phyloP scores from a whole-genome alignment of 1,284 basidiomycete species.

The Pseudozyma sp. region DNA sequence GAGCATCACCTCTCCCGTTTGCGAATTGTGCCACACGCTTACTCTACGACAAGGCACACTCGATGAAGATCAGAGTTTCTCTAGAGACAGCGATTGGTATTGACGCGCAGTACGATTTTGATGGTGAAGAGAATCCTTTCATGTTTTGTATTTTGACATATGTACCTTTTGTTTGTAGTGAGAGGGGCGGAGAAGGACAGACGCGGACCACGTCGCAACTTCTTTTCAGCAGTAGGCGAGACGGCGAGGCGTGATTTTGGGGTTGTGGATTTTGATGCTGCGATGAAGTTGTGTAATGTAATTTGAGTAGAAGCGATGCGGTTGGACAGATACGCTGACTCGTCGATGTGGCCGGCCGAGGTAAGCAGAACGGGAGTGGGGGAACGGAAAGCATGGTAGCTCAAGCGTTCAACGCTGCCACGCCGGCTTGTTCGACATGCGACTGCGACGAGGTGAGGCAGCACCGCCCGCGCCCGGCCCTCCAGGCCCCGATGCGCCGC shows the following conservation, averaged over 20 bases:
- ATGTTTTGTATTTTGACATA: constrained; percentile 4
- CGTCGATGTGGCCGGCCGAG: neutral
- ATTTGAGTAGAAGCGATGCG: constrained; percentile 5
- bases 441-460: constrained; percentile 59
- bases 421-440: constrained; percentile 61
- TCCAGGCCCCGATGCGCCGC: constrained; percentile 27
- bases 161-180: constrained; percentile 5
- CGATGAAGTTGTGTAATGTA: constrained; percentile 1
- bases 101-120: too few species aligned
- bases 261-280: constrained; percentile 4
- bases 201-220: neutral
- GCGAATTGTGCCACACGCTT: too few species aligned
- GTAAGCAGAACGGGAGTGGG: neutral
- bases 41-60: too few species aligned
- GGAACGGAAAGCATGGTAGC: neutral
- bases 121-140: too few species aligned
- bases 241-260: neutral
- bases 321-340: neutral
- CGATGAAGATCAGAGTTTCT: too few species aligned
- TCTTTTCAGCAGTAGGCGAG: too few species aligned
- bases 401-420: constrained; percentile 53
- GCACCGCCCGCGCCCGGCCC: constrained; percentile 47
- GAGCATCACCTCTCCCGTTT: too few species aligned
- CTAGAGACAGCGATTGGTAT: too few species aligned
- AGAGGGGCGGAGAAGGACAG: neutral